Base-by-base conservation (phyloP, 2,329 filamentous ascomycete genomes). In the Exophiala alcalophila region DNA sequence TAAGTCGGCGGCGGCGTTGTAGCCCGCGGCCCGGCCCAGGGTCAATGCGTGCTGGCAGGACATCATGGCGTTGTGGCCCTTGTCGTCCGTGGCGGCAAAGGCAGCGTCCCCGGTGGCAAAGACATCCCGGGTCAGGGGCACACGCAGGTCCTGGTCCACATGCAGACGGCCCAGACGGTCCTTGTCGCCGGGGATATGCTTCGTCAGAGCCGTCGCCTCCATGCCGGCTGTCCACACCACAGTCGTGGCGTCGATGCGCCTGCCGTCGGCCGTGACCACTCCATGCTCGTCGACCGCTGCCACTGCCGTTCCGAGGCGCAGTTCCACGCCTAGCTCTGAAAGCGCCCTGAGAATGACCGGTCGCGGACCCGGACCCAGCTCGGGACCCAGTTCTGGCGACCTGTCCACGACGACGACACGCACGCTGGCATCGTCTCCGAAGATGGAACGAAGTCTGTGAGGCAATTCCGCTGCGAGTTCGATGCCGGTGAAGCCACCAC, bases 11-110 rank as follows among this genome's bases (percentile, higher is more conserved):
- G 61, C 60, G 1, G 61, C 60, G 41, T 65, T 66, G 28, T 66
- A 40, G 0, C 64, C 62, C 0, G 62, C 55, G 2, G 60, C 41
- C 1, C 64, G 63, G 3, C 66, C 66, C 1, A 68, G 56, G 1
- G 50, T 27, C 11, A 61, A 34, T 2, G 65, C 66, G 35, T 69
- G 66, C 47, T 69, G 66, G 41, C 66, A 69, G 1, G 60, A 66
- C 61, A 67, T 68, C 12, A 66, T 31, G 2, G 61, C 54, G 12
- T 56, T 24, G 24, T 65, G 54, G 2, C 59, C 60, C 1, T 59
- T 27, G 1, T 35, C 36, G 21, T 59, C 56, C 8, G 54, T 45
- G 4, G 31, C 10, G 2, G 45, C 57, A 33, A 32, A 42, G 4
- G 65, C 65, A 0, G 63, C 51, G 26, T 68, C 64, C 2, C 65